These are phyloP conservation scores for Hyaloperonospora brassicae DNA, from an alignment of 352 stramenopile genomes.

Conservation along the genomic window DNA sequence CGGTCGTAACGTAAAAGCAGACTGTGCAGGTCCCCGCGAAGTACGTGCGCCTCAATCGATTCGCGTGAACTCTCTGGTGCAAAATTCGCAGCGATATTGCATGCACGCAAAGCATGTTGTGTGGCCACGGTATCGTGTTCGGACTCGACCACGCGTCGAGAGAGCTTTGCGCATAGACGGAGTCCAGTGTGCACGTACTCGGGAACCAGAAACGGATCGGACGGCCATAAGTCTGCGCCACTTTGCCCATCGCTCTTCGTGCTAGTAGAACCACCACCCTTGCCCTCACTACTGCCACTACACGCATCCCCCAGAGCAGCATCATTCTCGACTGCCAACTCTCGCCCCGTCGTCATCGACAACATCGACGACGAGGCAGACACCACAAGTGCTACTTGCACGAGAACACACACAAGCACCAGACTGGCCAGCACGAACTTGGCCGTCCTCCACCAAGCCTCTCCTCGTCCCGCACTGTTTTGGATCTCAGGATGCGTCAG, in stretches of 20 bases:
- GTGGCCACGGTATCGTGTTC: conserved; percentile 31
- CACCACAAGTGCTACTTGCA: conserved; percentile 23
- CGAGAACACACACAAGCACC: conserved; percentile 26
- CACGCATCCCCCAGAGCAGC: too few relatives aligned
- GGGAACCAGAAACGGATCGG: conserved; percentile 1
- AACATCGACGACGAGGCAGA: conserved; percentile 26
- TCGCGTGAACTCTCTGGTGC: conserved; percentile 19
- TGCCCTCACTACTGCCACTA: too few relatives aligned
- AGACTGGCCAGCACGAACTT: conserved; percentile 27
- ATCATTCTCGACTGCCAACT: conserved; percentile 4
- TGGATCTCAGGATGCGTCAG: conserved; percentile 24
- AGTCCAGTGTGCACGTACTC: conserved; percentile 29
- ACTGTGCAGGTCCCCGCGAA: conserved; percentile 49
- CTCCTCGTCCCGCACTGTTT: conserved; percentile 16
- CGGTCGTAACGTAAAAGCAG: conserved; percentile 32
- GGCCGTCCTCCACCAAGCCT: conserved; percentile 19
- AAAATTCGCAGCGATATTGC: conserved; percentile 38
- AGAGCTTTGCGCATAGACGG: conserved; percentile 34
- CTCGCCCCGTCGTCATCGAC: conserved; percentile 23
- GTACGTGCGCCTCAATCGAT: conserved; percentile 32
- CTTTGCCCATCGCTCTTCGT: not conserved
- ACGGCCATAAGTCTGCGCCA: not conserved
- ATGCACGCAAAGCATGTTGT: conserved; percentile 32
- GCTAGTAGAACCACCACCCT: not conserved
- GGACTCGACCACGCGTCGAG: conserved; percentile 33